Evolutionary conservation across 225 moss, liverwort and hornwort genomes (phyloP).

Genomic region (Antitrichia curtipendula): DNA sequence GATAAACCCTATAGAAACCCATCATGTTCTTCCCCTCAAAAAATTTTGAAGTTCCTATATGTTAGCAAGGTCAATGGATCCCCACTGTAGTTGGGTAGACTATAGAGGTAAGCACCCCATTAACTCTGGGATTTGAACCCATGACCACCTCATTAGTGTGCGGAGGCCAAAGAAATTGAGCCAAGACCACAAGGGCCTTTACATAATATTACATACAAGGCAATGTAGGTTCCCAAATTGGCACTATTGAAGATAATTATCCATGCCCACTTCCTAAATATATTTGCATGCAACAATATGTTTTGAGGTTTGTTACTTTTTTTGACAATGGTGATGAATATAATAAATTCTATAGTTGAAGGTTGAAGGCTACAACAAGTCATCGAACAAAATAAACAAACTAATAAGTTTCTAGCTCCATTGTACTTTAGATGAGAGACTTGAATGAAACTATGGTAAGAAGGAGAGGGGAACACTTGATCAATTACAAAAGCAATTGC

Average conservation of each 20-base stretch:
- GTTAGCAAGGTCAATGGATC: neutral
- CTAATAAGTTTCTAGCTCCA: no score
- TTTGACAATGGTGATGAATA: neutral
- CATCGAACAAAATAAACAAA: no score
- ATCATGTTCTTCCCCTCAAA: no score
- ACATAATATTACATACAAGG: neutral
- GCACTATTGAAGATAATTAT: neutral
- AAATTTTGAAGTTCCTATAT: neutral
- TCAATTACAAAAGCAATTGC: no score
- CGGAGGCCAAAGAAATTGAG: neutral
- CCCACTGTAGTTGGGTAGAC: fast-evolving
- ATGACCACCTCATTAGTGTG: neutral
- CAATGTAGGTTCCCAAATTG: fast-evolving
- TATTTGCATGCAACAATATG: neutral
- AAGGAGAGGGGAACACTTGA: no score
- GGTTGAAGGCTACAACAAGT: neutral
- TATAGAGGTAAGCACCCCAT: fast-evolving
- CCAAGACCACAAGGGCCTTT: fast-evolving
- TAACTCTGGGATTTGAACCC: neutral
- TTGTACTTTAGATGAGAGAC: no score
- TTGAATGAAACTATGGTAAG: no score
- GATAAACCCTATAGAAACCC: no score
- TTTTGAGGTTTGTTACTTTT: neutral
- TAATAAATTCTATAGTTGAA: fast-evolving
- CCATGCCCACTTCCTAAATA: neutral